Evolutionary conservation across 257 asterid genomes (phyloP).

Genomic region (Primulina tabacum): DNA sequence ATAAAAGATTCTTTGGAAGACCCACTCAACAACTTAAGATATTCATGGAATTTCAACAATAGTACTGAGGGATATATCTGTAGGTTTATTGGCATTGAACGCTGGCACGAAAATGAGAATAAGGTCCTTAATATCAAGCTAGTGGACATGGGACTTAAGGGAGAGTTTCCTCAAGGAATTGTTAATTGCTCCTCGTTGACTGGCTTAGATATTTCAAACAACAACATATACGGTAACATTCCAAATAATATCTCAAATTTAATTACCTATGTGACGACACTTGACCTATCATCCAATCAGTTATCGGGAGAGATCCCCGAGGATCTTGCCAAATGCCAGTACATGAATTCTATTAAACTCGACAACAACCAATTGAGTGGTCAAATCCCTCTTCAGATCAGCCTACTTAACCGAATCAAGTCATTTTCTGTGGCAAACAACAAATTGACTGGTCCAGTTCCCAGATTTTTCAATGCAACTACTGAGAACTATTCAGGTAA

Average conservation of each 20-base stretch:
- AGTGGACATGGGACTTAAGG: constrained; percentile 66
- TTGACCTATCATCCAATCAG: constrained; percentile 77
- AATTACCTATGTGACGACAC: constrained; percentile 33
- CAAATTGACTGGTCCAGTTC: constrained; percentile 39
- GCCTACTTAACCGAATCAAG: constrained; percentile 36
- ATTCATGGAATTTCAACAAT: constrained; percentile 63
- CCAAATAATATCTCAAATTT: constrained; percentile 52
- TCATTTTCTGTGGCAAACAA: constrained; percentile 36
- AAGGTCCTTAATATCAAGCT: constrained; percentile 59
- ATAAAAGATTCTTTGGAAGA: constrained; percentile 47
- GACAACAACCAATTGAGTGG: constrained; percentile 55
- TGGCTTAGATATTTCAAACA: constrained; percentile 73
- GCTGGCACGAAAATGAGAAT: constrained; percentile 78
- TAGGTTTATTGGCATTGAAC: constrained; percentile 57
- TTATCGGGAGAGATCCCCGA: constrained; percentile 64
- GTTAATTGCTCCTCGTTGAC: constrained; percentile 56
- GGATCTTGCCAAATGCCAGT: constrained; percentile 53
- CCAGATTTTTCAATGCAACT: constrained; percentile 21
- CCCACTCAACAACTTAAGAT: constrained; percentile 39
- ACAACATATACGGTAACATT: constrained; percentile 48
- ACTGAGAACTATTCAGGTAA: constrained; percentile 33
- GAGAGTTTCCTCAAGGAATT: constrained; percentile 69
- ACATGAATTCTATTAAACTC: constrained; percentile 49
- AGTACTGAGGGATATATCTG: constrained; percentile 60
- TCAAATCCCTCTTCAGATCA: constrained; percentile 40